Base-by-base conservation (phyloP, 169 alveolate genomes). In the Plasmodium billcollinsi region DNA sequence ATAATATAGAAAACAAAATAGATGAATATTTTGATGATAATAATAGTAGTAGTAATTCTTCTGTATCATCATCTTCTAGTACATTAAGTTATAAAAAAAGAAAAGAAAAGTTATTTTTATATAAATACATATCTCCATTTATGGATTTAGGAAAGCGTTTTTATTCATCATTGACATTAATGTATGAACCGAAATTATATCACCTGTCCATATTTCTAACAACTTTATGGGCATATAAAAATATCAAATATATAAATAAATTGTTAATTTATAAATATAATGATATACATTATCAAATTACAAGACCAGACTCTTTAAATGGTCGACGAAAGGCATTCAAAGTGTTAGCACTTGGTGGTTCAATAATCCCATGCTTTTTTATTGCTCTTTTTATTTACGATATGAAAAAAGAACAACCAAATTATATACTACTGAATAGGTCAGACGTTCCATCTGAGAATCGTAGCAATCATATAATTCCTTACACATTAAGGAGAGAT, bases 141-240 rank as follows among this genome's bases (percentile, higher is more conserved):
- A 52, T 78, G 7, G 78, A 78, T 1, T 52, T 78, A 20, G 89
- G 71, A 29, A 78, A 78, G 33, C 73, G 39, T 50, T 78, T 78
- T 26, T 78, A 78, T 58, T 63, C 78, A 2, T 66, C 89, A 1
- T 1, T 78, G 15, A 78, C 69, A 0, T 21, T 78, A 15, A 29
- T 78, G 3, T 78, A 78, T 59, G 89, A 78, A 78, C 89, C 89
- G 14, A 78, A 78, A 43, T 50, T 78, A 66, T 66, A 52, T 58
- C 89, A 78, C 15, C 26, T 78, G 11, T 78, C 89, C 6, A 39
- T 78, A 12, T 52, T 78, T 43, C 14, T 78, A 33, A 65, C 89
- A 2, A 50, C 43, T 3, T 58, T 78, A 45, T 78, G 89, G 89
- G 89, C 62, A 24, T 78, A 66, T 49, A 78, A 78, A 66, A 78